Evolutionary conservation across 1,284 basidiomycete species (phyloP), one percentile per base, ranked within the genome.

Genomic region (Cutaneotrichosporon sp.): DNA sequence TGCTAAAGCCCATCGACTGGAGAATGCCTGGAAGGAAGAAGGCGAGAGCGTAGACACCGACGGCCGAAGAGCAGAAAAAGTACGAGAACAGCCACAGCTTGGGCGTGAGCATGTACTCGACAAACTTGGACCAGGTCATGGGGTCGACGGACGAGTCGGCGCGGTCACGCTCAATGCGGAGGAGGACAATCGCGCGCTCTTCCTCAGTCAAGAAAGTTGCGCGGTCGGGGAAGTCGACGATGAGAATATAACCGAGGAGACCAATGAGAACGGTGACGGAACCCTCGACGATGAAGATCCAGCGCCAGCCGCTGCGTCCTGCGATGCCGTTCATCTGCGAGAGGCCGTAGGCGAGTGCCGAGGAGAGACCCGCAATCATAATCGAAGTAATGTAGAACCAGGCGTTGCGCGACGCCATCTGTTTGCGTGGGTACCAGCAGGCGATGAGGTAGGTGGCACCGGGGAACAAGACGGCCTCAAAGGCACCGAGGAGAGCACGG

Each of bases 171-270:
- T 83, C 69, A 61, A 84, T 81, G 46, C 82, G 76, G 14, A 76
- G 71, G 31, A 78, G 69, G 62, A 82, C 70, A 64, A 82, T 74
- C 40, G 71, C 69, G 36, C 73, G 78, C 67, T 83, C 77, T 18
- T 79, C 76, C 16, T 68, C 65, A 7, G 70, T 77, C 34, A 84
- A 73, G 78, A 83, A 83, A 32, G 68, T 80, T 59, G 76, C 78
- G 70, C 80, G 78, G 71, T 83, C 81, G 22, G 83, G 83, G 76
- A 83, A 82, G 70, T 83, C 82, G 50, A 58, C 47, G 57, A 76
- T 69, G 56, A 74, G 61, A 57, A 76, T 55, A 55, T 59, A 70
- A 18, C 74, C 75, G 18, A 58, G 18, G n/a, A 80, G 16, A 11
- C 75, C 79, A 47, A 81, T 69, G 21, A 63, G 70, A 46, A 74